phyloP scores from a whole-genome alignment of 2,329 filamentous ascomycete genomes.

The Alternaria incomplexa region DNA sequence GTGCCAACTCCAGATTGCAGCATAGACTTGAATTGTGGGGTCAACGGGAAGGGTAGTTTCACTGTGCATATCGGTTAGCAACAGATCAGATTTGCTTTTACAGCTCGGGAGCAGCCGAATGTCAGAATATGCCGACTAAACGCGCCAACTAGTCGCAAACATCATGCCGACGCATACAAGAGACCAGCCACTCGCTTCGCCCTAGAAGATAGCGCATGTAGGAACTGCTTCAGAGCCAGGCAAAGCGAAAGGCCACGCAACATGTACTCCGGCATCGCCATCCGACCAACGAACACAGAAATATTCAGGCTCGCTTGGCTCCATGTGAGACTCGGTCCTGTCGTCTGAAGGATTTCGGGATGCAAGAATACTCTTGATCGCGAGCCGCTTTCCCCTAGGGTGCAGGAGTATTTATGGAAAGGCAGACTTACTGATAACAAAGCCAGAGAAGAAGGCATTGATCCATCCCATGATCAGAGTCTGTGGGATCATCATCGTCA shows the following conservation, averaged over 20 bases:
- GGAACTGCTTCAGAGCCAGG: background rate
- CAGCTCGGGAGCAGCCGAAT: conserved; percentile 8
- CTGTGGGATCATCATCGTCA: conserved; percentile 99
- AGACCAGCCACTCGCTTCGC: conserved; percentile 5
- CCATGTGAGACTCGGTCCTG: background rate
- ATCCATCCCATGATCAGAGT: conserved; percentile 99
- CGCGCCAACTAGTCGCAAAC: background rate
- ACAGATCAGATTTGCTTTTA: background rate
- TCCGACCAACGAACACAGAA: background rate
- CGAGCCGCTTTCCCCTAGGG: background rate
- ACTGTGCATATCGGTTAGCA: conserved; percentile 58
- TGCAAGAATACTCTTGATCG: background rate
- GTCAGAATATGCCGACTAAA: background rate
- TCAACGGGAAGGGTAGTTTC: conserved; percentile 96
- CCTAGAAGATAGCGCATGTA: background rate
- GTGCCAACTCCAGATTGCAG: conserved; percentile 96
- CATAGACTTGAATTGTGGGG: conserved; percentile 99
- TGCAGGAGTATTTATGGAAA: background rate
- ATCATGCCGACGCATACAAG: background rate
- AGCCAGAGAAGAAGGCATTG: conserved; percentile 97
- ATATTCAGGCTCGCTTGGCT: background rate
- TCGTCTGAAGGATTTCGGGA: background rate
- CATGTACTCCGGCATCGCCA: background rate
- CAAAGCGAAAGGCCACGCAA: conserved; percentile 1
- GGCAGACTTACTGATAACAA: conserved; percentile 81